Conservation (phyloP, 2,329 filamentous ascomycete genomes). For the Trichophyton equinum region DNA sequence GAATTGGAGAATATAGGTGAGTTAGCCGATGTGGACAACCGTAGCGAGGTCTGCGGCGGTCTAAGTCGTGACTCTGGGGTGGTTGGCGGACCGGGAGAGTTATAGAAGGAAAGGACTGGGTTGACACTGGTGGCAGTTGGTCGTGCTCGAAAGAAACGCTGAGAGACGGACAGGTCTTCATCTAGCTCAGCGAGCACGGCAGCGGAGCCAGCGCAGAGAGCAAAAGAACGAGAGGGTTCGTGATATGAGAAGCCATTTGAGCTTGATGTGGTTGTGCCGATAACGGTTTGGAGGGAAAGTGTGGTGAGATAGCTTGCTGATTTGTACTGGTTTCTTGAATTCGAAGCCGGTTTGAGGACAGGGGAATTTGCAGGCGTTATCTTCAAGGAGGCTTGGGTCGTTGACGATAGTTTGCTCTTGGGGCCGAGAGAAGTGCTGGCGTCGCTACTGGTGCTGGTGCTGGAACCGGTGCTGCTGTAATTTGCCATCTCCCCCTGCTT, state of each 20-base stretch:
- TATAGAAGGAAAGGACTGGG: slow-evolving; percentile 41
- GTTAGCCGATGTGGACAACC: slow-evolving; percentile 18
- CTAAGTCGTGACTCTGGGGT: slow-evolving; percentile 45
- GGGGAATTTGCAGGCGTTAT: slow-evolving; percentile 68
- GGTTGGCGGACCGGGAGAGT: slow-evolving; percentile 43
- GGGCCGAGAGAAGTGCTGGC: slow-evolving; percentile 16
- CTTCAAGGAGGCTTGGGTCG: slow-evolving; percentile 39
- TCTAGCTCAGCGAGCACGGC: slow-evolving; percentile 80
- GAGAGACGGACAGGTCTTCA: slow-evolving; percentile 49
- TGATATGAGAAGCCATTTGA: slow-evolving; percentile 79
- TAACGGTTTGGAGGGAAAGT: slow-evolving; percentile 67
- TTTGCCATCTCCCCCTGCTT: slow-evolving; percentile 27
- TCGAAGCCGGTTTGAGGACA: slow-evolving; percentile 45
- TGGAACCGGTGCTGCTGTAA: slow-evolving; percentile 16
- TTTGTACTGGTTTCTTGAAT: slow-evolving; percentile 49
- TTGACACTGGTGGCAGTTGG: slow-evolving; percentile 59
- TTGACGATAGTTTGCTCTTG: slow-evolving; percentile 25
- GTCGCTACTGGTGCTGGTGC: slow-evolving; percentile 21
- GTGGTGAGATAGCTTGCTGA: slow-evolving; percentile 30
- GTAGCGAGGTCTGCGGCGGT: slow-evolving; percentile 40
- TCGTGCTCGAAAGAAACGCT: slow-evolving; percentile 82
- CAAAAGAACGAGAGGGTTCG: slow-evolving; percentile 57
- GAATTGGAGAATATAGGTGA: slow-evolving; percentile 27
- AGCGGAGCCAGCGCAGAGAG: slow-evolving; percentile 83
- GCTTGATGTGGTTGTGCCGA: slow-evolving; percentile 77